These are phyloP conservation scores for Rhodotorula sp. DNA, from an alignment of 1,284 basidiomycete species.

Conservation along the genomic window DNA sequence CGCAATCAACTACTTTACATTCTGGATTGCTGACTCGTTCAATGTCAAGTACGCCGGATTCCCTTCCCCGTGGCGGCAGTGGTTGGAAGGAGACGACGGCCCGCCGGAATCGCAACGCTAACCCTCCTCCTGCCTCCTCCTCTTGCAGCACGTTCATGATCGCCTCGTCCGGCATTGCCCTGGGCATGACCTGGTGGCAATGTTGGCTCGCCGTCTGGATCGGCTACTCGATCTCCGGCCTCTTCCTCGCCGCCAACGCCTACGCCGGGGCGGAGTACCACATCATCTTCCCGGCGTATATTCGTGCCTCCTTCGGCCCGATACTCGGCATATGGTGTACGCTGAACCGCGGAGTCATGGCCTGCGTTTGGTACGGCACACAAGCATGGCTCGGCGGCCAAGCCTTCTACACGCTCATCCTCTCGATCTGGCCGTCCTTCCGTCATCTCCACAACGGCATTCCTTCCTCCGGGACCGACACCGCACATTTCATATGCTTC, in stretches of 20 bases:
- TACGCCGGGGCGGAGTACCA: constrained; percentile 60
- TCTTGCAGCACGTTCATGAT: constrained; percentile 58
- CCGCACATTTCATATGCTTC: constrained; percentile 73
- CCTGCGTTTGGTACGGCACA: constrained; percentile 9
- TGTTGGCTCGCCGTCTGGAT: constrained; percentile 71
- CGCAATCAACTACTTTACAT: constrained; percentile 62
- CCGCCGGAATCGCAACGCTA: too few relatives aligned
- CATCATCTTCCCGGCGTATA: constrained; percentile 57
- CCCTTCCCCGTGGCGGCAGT: neutral
- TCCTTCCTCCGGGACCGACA: constrained; percentile 66
- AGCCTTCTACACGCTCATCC: constrained; percentile 70
- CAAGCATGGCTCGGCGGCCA: constrained; percentile 70
- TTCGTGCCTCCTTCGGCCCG: constrained; percentile 47
- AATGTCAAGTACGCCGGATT: constrained; percentile 59
- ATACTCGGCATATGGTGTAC: constrained; percentile 79
- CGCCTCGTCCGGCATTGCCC: constrained; percentile 39
- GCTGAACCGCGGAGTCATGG: constrained; percentile 57
- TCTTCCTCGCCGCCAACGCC: constrained; percentile 76
- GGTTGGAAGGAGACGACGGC: neutral
- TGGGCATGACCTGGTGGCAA: constrained; percentile 74
- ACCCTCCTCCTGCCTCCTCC: constrained; percentile 16
- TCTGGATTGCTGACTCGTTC: constrained; percentile 77
- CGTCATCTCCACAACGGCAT: constrained; percentile 57
- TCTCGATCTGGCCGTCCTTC: constrained; percentile 70
- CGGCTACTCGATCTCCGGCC: constrained; percentile 69